phyloP scores from a whole-genome alignment of 306 rosid genomes.

The Malus sylvestris region DNA sequence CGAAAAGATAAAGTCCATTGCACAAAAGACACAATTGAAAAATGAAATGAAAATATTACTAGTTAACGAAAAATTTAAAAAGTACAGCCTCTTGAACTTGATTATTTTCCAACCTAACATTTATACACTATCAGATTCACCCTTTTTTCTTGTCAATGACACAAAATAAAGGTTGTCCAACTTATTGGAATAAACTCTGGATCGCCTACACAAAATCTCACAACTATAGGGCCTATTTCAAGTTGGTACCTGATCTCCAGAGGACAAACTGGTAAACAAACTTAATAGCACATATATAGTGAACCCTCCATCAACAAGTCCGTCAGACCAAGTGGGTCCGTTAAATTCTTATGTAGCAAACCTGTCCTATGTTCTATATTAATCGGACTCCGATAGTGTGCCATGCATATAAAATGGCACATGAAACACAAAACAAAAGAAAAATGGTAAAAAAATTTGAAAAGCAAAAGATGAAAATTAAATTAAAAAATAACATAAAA shows the following conservation, averaged over 20 bases:
- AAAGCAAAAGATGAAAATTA: background rate
- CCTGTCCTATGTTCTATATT: background rate
- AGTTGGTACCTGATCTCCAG: background rate
- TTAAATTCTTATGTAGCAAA: background rate
- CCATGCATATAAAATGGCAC: background rate
- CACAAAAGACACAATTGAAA: constrained; percentile 1
- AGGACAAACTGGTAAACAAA: background rate
- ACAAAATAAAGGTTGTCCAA: background rate
- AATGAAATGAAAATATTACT: constrained; percentile 4
- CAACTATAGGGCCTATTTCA: background rate
- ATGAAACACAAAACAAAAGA: background rate
- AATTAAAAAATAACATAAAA: background rate
- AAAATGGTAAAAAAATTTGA: background rate
- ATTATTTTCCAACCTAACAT: background rate
- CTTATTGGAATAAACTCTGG: background rate
- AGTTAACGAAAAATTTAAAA: background rate
- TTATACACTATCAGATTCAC: background rate
- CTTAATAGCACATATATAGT: background rate
- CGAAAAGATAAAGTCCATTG: constrained; percentile 4
- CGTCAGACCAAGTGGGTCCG: background rate
- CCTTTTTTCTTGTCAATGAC: background rate
- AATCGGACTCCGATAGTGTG: background rate
- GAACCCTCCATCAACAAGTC: background rate
- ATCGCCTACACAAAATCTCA: background rate
- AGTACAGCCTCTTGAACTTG: background rate